A percentile compares a stretch with the other conserved stretches of the same genome.
phyloP scores from a whole-genome alignment of 441 rosid species.

The Pelargonium myrrhifolium region DNA sequence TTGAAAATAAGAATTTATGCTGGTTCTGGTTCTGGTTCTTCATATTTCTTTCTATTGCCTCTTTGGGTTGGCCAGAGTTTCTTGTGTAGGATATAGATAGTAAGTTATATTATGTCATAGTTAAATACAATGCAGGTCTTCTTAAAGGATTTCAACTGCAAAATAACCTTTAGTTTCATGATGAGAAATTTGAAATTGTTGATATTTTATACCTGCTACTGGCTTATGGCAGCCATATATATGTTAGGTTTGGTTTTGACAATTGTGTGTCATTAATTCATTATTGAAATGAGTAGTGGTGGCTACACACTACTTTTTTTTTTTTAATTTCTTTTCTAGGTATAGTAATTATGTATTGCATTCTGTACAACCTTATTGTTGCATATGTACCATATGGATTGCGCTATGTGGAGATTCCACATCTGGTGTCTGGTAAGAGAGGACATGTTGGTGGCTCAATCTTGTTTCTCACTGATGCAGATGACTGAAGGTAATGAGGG shows the following conservation, averaged over 20 bases:
- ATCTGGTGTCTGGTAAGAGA: background rate
- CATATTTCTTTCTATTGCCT: background rate
- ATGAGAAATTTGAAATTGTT: background rate
- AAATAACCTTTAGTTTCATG: background rate
- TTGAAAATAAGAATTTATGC: background rate
- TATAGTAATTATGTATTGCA: background rate
- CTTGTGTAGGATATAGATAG: background rate
- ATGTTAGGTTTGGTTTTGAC: background rate
- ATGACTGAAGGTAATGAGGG: constrained; percentile 44
- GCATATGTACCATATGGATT: background rate
- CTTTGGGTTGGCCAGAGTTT: background rate
- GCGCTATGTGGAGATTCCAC: background rate
- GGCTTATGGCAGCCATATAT: background rate
- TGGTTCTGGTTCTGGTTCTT: background rate
- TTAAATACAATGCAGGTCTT: background rate
- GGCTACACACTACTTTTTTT: background rate
- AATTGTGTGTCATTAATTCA: background rate
- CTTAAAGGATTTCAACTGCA: background rate
- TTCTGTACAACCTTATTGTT: background rate
- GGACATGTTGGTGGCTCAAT: constrained; percentile 15
- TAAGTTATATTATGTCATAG: background rate
- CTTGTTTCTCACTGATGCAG: constrained; percentile 34
- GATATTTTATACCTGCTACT: background rate
- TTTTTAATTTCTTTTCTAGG: background rate
- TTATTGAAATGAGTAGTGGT: background rate